Evolutionary conservation across 805 yeast species (phyloP).

Genomic region (Yamadazyma paraphyllophila): DNA sequence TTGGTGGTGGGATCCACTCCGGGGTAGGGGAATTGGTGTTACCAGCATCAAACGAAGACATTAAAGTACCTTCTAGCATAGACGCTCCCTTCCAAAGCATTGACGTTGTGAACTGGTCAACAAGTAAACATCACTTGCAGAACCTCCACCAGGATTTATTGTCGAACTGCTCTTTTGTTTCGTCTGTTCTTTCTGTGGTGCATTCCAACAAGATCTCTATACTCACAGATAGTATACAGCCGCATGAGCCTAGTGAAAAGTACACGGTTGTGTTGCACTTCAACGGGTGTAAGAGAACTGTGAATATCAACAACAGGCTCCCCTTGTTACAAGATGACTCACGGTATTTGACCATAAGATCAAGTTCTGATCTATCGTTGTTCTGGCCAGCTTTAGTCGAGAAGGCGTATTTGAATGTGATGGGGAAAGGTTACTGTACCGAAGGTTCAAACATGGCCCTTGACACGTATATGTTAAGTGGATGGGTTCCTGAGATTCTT

Average conservation of each 20-base stretch:
- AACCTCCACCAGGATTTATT: slow-evolving; percentile 48
- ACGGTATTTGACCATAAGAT: slow-evolving; percentile 34
- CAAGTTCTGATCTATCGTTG: slow-evolving; percentile 29
- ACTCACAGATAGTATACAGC: slow-evolving; percentile 23
- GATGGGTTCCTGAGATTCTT: slow-evolving; percentile 69
- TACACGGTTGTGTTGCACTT: slow-evolving; percentile 44
- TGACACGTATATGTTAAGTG: slow-evolving; percentile 63
- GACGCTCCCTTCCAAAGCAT: slow-evolving; percentile 9
- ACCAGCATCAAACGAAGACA: neutral
- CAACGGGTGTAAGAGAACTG: slow-evolving; percentile 53
- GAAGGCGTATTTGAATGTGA: slow-evolving; percentile 65
- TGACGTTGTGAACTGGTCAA: slow-evolving; percentile 43
- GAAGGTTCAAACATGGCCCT: slow-evolving; percentile 74
- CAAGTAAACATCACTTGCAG: slow-evolving; percentile 20
- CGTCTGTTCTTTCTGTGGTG: slow-evolving; percentile 56
- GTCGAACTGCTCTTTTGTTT: slow-evolving; percentile 76
- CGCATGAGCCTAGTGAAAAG: slow-evolving; percentile 20
- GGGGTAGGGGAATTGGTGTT: slow-evolving; percentile 2
- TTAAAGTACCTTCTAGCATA: slow-evolving; percentile 15
- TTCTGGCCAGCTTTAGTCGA: slow-evolving; percentile 76
- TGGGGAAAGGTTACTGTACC: slow-evolving; percentile 58
- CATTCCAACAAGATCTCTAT: slow-evolving; percentile 17
- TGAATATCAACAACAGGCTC: slow-evolving; percentile 45
- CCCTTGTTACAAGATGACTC: slow-evolving; percentile 32
- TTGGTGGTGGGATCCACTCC: slow-evolving; percentile 13